Conservation (phyloP, 495 filamentous ascomycete genomes). For the Aspergillus cristatus region DNA sequence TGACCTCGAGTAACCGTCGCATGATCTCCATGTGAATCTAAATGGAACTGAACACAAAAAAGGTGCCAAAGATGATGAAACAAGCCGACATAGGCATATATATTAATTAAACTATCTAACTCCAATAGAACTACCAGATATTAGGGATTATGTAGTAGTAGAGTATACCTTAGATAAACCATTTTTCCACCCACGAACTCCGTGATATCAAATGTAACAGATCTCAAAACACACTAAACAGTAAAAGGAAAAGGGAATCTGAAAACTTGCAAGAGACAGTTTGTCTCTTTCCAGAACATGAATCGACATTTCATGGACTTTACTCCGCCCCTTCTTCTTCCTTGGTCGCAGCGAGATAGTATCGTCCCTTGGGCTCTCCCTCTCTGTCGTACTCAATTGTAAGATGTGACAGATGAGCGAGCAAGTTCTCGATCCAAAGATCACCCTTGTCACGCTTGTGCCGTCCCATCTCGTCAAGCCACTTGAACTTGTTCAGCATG, state of each 20-base stretch:
- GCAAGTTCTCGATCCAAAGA: conserved; percentile 65
- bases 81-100: too few relatives aligned
- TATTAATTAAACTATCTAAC: neutral
- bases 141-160: neutral
- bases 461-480: conserved; percentile 64
- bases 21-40: too few relatives aligned
- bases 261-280: too few relatives aligned
- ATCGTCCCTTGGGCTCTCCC: conserved; percentile 30
- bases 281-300: too few relatives aligned
- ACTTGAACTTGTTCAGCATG: conserved; percentile 55
- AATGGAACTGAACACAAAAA: too few relatives aligned
- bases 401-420: conserved; percentile 59
- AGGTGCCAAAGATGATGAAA: too few relatives aligned
- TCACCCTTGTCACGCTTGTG: conserved; percentile 58
- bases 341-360: conserved; percentile 29
- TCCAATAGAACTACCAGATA: neutral
- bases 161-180: too few relatives aligned
- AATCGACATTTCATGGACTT: neutral
- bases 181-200: neutral
- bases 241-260: too few relatives aligned
- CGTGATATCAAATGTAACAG: neutral
- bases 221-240: too few relatives aligned
- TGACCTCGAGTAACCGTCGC: too few relatives aligned
- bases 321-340: conserved; percentile 37
- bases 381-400: conserved; percentile 59